phyloP scores from a whole-genome alignment of 441 rosid species.

The Gossypium aridum region DNA sequence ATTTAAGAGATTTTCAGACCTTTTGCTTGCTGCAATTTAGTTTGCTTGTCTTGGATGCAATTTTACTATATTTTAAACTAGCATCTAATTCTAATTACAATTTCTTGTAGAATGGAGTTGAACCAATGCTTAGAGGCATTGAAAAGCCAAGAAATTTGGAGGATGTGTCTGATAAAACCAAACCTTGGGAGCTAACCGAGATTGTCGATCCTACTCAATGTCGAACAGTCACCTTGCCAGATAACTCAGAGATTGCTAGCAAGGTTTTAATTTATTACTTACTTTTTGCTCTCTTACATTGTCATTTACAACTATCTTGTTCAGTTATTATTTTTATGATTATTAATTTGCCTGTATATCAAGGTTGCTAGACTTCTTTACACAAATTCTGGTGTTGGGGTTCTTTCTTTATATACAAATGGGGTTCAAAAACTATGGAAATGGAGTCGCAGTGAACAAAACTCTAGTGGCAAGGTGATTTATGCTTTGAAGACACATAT shows the following conservation, averaged over 20 bases:
- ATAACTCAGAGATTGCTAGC: constrained; percentile 23
- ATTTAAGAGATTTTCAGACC: background rate
- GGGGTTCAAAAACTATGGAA: constrained; percentile 43
- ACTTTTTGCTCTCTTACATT: background rate
- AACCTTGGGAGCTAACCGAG: constrained; percentile 32
- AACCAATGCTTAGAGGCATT: constrained; percentile 23
- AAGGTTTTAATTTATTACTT: constrained; percentile 20
- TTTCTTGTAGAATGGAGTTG: constrained; percentile 31
- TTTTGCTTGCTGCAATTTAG: background rate
- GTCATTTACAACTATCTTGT: background rate
- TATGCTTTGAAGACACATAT: background rate
- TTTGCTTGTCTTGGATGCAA: background rate
- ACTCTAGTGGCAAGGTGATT: constrained; percentile 32
- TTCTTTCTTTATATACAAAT: constrained; percentile 37
- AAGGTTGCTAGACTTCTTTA: constrained; percentile 40
- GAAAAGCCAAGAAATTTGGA: constrained; percentile 32
- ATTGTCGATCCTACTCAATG: constrained; percentile 26
- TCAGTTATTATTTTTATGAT: background rate
- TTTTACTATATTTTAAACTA: background rate
- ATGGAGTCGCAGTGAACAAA: constrained; percentile 34
- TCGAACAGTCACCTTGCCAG: constrained; percentile 25
- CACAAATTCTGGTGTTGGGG: constrained; percentile 35
- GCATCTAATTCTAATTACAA: constrained; percentile 4
- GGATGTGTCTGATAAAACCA: constrained; percentile 26
- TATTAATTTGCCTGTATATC: background rate